Evolutionary conservation across 176 grass and related monocot species (phyloP).

Genomic region (Guadua angustifolia): DNA sequence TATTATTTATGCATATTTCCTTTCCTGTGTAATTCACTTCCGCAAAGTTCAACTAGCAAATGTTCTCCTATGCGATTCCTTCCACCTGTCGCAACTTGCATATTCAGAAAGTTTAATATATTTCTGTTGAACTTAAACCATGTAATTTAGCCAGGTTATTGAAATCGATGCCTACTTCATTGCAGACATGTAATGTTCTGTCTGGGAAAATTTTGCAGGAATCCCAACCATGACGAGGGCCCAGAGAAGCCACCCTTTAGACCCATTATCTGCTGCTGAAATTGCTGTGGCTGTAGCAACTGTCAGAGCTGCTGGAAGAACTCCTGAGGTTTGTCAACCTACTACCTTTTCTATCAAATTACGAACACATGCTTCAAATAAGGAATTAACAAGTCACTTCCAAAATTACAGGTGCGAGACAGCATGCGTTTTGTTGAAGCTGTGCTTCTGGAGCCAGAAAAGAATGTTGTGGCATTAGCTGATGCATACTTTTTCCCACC

Average conservation of each 20-base stretch:
- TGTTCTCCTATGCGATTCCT: not conserved
- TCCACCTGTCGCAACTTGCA: slow-evolving; percentile 5
- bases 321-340: slow-evolving; percentile 72
- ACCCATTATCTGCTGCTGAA: slow-evolving; percentile 98
- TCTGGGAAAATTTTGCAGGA: slow-evolving; percentile 61
- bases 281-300: slow-evolving; percentile 96
- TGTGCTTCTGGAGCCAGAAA: slow-evolving; percentile 93
- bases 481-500: slow-evolving; percentile 99
- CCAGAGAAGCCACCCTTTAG: slow-evolving; percentile 93
- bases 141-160: not conserved
- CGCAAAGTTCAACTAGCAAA: too few species aligned
- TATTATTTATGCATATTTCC: not conserved
- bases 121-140: not conserved
- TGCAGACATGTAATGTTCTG: slow-evolving; percentile 5
- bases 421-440: slow-evolving; percentile 98
- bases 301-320: slow-evolving; percentile 91
- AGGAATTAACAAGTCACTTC: slow-evolving; percentile 12
- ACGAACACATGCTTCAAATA: not conserved
- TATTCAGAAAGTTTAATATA: not conserved
- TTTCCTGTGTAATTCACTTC: too few species aligned
- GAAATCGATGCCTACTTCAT: not conserved
- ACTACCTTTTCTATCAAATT: slow-evolving; percentile 30
- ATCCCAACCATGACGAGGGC: slow-evolving; percentile 92
- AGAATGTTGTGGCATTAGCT: slow-evolving; percentile 92
- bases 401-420: slow-evolving; percentile 71